A percentile compares a stretch with the other conserved stretches of the same genome.
These are phyloP conservation scores for Herpetomonas samuelpessoai DNA, from an alignment of 208 protist genomes.

Conservation along the genomic window DNA sequence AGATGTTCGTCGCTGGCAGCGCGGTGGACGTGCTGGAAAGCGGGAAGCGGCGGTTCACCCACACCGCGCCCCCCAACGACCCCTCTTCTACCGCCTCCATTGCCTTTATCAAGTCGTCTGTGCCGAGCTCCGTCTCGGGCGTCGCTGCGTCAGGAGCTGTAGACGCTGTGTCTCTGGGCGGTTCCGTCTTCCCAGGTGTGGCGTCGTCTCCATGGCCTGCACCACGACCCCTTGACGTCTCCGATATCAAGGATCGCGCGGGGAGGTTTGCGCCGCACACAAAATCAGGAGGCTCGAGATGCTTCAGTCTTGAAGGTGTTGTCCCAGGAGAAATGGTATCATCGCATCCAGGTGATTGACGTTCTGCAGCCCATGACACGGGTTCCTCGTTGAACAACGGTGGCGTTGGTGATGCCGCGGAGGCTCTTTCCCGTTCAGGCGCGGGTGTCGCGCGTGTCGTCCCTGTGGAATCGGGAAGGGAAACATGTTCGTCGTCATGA, in stretches of 20 bases:
- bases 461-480: not conserved
- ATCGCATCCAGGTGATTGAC: too few species aligned
- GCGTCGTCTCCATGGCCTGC: not conserved
- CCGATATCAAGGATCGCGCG: not conserved
- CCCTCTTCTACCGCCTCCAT: slow-evolving; percentile 5
- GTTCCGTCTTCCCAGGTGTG: too few species aligned
- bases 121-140: not conserved
- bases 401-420: not conserved
- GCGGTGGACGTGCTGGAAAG: not conserved
- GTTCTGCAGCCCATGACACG: too few species aligned
- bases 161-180: too few species aligned
- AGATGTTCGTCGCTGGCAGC: not conserved
- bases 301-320: too few species aligned
- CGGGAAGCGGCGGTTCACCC: not conserved
- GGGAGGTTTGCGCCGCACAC: not conserved
- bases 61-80: not conserved
- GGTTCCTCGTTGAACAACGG: not conserved
- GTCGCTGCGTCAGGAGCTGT: not conserved
- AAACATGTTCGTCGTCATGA: not conserved
- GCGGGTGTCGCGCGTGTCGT: not conserved
- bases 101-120: not conserved
- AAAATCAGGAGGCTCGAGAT: too few species aligned
- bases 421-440: not conserved
- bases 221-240: not conserved
- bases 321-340: too few species aligned